Base-by-base conservation (phyloP, 2,329 filamentous ascomycete genomes). In the Conoideocrella luteorostrata region DNA sequence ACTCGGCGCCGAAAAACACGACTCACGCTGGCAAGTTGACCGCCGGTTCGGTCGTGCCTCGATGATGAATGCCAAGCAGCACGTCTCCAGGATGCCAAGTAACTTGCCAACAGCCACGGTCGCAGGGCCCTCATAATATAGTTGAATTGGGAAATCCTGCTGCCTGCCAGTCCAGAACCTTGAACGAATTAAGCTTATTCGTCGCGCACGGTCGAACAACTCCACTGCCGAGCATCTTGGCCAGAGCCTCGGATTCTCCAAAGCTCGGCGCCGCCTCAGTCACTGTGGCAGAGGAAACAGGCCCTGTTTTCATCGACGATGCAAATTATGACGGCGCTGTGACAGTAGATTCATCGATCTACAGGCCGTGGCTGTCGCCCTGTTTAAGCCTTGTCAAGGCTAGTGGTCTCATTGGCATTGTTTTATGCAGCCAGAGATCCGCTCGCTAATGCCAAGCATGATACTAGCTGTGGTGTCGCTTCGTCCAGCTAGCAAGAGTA, bases 61-160 rank as follows among this genome's bases (percentile, higher is more conserved):
- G 32, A 34, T 34, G 32, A 34, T 34, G 32, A 34, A 34, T 34
- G 32, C 32, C 32, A 34, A 34, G 32, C 32, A n/a, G 11, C 9
- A 10, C 13, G 32, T 34, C 32, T 34, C 32, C 32, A 34, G 17
- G 15, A 34, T 18, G 32, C 32, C 32, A 34, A 34, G 32, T 34
- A 17, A 7, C 7, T 28, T 7, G 13, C 13, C 26, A 13, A 28
- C 26, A 28, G 26, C 26, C 26, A 28, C 26, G 26, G 13, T 28
- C 26, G 13, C 26, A 28, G 26, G 26, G 26, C 13, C 26, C 13
- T 28, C 13, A 7, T 28, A 7, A 13, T 7, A 13, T 28, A 7
- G 13, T 28, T 28, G 7, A 7, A 13, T 28, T 7, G 7, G 7
- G 26, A 28, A 28, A 28, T 28, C 26, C 26, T 28, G 26, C 13